These are phyloP conservation scores for Manihot esculenta DNA, from an alignment of 441 rosid genomes.

Conservation along the genomic window DNA sequence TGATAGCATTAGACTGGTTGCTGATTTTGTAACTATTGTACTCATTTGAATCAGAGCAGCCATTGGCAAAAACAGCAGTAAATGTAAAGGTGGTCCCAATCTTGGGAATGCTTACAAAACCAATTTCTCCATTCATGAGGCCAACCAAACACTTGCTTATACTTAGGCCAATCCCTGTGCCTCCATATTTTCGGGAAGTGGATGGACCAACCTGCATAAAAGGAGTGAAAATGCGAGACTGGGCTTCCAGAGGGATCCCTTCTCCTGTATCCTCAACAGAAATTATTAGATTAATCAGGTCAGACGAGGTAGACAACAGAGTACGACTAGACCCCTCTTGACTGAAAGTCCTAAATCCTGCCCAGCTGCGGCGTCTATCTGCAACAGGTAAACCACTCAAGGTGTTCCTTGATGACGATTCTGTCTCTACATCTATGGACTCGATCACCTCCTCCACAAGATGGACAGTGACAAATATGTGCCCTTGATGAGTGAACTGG, in stretches of 20 bases:
- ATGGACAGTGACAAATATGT: slow-evolving; percentile 77
- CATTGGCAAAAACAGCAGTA: slow-evolving; percentile 67
- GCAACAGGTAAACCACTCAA: slow-evolving; percentile 83
- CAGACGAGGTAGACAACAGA: slow-evolving; percentile 36
- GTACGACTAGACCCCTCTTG: slow-evolving; percentile 36
- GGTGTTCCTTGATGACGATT: slow-evolving; percentile 51
- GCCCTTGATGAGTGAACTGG: slow-evolving; percentile 93
- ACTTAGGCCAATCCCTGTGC: slow-evolving; percentile 96
- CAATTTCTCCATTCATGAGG: slow-evolving; percentile 88
- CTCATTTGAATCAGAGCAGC: slow-evolving; percentile 42
- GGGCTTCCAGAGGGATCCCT: slow-evolving; percentile 88
- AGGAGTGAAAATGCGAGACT: slow-evolving; percentile 87
- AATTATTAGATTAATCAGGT: slow-evolving; percentile 57
- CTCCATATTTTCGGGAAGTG: slow-evolving; percentile 81
- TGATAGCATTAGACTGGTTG: slow-evolving; percentile 32
- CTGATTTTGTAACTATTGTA: slow-evolving; percentile 44
- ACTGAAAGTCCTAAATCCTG: slow-evolving; percentile 53
- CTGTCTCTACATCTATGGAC: slow-evolving; percentile 49
- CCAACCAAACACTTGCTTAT: slow-evolving; percentile 88
- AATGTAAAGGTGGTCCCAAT: slow-evolving; percentile 86
- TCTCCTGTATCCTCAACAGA: slow-evolving; percentile 94
- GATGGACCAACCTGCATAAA: slow-evolving; percentile 94
- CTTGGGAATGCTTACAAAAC: slow-evolving; percentile 71
- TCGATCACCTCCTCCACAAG: slow-evolving; percentile 74
- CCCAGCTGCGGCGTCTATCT: slow-evolving; percentile 68